Evolutionary conservation across 2,329 filamentous ascomycete genomes (phyloP), one percentile per base, ranked within the genome.

Genomic region (Dendryphion nanum): DNA sequence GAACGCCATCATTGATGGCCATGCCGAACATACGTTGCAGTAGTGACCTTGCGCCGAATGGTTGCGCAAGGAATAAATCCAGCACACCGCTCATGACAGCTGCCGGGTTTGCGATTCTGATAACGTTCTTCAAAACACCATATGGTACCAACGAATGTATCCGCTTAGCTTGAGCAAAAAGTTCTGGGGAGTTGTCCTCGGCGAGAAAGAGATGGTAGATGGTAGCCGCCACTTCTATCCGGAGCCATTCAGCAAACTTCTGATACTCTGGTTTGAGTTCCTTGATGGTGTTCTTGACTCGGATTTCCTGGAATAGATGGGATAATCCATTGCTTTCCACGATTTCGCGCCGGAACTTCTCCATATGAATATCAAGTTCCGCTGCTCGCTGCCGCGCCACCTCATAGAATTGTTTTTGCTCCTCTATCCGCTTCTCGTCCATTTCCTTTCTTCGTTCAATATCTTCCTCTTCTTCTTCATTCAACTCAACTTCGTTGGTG

Each of bases 351-450:
- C 82, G 72, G 63, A 85, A 85, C 43, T 78, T 78, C 68, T 98
- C 93, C 93, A 98, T 98, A 63, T 97, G 96, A 17, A 95, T 87
- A 66, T 98, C 93, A 35, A 98, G 75, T 58, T 97, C 93, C 4
- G 87, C 85, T 2, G 93, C 93, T 48, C 93, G 82, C 64, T 89
- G 83, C 49, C 89, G 77, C 6, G 93, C 93, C 59, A 98, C 90
- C 62, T 98, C 91, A 64, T 96, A 98, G 63, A 98, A 98, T 48
- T 83, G 81, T 61, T 83, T 86, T 63, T 98, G 93, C 66, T 98
- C 93, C 57, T 95, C 87, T 36, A 97, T 79, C 30, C 93, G 82
- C 65, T 86, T 86, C 61, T 87, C 83, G 55, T 98, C 93, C 66
- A 95, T 82, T 10, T 79, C 76, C 64, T 90, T 94, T 37, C 93